Evolutionary conservation across 257 asterid species (phyloP), one percentile per base, ranked within the genome.

Genomic region (Solanum tarijense): DNA sequence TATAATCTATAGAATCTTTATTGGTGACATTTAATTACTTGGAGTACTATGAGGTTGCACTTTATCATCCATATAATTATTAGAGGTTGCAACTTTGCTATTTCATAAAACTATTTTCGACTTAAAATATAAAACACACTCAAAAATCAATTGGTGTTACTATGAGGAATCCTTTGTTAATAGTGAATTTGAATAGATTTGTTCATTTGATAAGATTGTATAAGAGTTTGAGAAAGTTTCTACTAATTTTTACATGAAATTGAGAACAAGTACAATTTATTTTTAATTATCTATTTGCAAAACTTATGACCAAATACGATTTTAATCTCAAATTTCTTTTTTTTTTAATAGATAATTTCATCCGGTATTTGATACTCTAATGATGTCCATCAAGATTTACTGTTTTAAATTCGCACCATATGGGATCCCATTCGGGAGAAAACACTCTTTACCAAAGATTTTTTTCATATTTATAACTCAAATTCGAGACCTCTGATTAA

Each of bases 401-500:
- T 43, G 0, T 43, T 43, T 43, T 43, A 0, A 43, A 43, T 12
- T 43, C 0, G 52, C 18, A 43, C 18, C 0, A 0, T 0, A 43
- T 43, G 18, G 6, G 6, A 43, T 43, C 18, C 16, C 52, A 43
- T 0, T 43, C 18, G 6, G 6, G 18, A 43, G 18, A 12, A 43
- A 43, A 0, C 2, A 0, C 52, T 43, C 18, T 43, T 0, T 43
- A 43, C 6, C 18, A 43, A 12, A 0, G 0, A 12, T 12, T 43
- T 43, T 43, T 43, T 43, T 43, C 36, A 34, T 34, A 34, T 34
- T 7, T 34, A 5, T 5, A 34, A 34, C 36, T 43, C 18, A 43
- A 12, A 43, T 43, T 0, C 6, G 2, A 43, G 5, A 43, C 18
- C 52, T 43, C 6, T 43, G 0, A 43, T 43, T 43, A 43, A 43